Evolutionary conservation across 1,139 yeast genomes (phyloP).

Genomic region (Sugiyamaella xylanicola): DNA sequence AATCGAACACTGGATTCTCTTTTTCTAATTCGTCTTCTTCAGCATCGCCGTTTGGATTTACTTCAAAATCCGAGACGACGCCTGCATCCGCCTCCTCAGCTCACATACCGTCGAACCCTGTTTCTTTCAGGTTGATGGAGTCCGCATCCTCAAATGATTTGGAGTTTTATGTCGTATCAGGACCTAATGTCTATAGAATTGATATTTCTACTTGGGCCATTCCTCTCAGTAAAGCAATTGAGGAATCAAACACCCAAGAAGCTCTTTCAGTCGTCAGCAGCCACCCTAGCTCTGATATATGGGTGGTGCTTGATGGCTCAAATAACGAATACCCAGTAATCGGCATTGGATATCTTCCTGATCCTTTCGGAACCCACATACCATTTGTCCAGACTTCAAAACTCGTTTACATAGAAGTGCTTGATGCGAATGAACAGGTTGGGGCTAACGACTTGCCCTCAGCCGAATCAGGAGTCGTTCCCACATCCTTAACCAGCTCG

Average conservation of each 20-base stretch:
- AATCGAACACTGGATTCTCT: not conserved
- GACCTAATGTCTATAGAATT: conserved; percentile 20
- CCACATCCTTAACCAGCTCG: not conserved
- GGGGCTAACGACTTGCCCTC: not conserved
- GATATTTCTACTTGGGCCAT: conserved; percentile 35
- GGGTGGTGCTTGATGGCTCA: conserved; percentile 10
- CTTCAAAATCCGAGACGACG: not conserved
- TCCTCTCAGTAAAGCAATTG: conserved; percentile 34
- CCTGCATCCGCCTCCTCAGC: not conserved
- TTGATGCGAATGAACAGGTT: not conserved
- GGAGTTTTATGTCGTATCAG: conserved; percentile 11
- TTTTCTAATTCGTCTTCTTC: not conserved
- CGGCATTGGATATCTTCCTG: conserved; percentile 15
- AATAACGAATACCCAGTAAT: conserved; percentile 10
- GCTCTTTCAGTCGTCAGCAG: conserved; percentile 1
- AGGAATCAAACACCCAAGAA: conserved; percentile 24
- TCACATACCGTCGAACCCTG: not conserved
- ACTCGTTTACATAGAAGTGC: conserved; percentile 16
- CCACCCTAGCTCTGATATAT: conserved; percentile 11
- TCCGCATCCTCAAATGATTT: not conserved
- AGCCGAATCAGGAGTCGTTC: not conserved
- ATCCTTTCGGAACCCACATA: conserved; percentile 12
- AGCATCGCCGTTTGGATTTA: not conserved
- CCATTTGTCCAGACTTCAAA: conserved; percentile 14
- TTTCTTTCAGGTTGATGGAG: not conserved